Evolutionary conservation across 1,284 basidiomycete genomes (phyloP).

Genomic region (Ustilago lituana): DNA sequence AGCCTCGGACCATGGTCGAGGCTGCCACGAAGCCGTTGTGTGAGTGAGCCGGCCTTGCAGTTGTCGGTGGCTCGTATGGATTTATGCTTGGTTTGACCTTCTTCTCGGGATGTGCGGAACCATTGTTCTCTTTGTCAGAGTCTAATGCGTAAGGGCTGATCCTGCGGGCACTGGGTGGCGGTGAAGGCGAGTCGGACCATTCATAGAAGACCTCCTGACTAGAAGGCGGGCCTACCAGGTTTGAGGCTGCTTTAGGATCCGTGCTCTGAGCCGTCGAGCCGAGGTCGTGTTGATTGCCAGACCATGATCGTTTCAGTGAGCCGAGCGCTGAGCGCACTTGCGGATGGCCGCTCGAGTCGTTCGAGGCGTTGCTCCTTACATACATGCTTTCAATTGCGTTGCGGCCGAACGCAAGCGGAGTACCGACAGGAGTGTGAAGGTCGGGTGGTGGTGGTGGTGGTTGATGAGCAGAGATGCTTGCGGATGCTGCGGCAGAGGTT

Average conservation of each 20-base stretch:
- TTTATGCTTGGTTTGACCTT: constrained; percentile 7
- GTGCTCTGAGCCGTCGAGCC: constrained; percentile 17
- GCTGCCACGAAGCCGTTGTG: constrained; percentile 19
- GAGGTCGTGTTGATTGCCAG: constrained; percentile 51
- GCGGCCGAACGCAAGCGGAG: neutral
- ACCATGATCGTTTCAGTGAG: constrained; percentile 48
- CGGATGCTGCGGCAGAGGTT: constrained; percentile 1
- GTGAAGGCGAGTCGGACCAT: constrained; percentile 47
- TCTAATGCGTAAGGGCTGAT: neutral
- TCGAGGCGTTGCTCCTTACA: constrained; percentile 8
- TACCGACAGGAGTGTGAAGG: no score
- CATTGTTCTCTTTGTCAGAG: constrained; percentile 39
- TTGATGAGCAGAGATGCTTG: neutral
- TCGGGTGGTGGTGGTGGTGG: constrained; percentile 15
- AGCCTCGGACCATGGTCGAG: constrained; percentile 7
- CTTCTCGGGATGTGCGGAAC: constrained; percentile 15
- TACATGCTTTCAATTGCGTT: constrained; percentile 11
- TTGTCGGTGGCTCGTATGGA: neutral
- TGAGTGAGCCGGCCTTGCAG: neutral
- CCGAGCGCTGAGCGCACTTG: constrained; percentile 43
- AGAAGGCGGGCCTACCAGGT: constrained; percentile 1
- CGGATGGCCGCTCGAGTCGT: constrained; percentile 13
- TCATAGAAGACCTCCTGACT: constrained; percentile 42
- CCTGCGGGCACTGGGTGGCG: constrained; percentile 8
- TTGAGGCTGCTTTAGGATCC: constrained; percentile 2